Evolutionary conservation across 1,139 yeast species (phyloP).

Genomic region (Geotrichum europaeum): DNA sequence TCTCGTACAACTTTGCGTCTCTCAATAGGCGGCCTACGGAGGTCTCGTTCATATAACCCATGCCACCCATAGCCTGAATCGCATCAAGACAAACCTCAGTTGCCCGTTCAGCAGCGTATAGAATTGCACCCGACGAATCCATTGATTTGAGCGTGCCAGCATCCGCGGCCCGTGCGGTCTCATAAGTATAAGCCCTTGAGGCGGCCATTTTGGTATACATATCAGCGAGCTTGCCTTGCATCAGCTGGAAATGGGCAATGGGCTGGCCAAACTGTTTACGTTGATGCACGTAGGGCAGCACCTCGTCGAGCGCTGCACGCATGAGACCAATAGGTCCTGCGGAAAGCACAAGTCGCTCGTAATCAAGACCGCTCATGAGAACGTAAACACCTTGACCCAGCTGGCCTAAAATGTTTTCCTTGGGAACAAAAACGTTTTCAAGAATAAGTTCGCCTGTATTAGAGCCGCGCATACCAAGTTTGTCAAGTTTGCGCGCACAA

Average conservation of each 20-base stretch:
- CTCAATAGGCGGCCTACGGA: conserved; percentile 31
- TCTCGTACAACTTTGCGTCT: conserved; percentile 34
- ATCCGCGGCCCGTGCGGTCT: conserved; percentile 30
- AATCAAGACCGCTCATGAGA: conserved; percentile 33
- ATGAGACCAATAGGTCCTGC: conserved; percentile 35
- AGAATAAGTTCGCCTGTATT: conserved; percentile 34
- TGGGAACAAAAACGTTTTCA: conserved; percentile 34
- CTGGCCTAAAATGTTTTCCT: conserved; percentile 32
- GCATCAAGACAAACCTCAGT: conserved; percentile 35
- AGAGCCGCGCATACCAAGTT: conserved; percentile 35
- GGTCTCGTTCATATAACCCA: conserved; percentile 35
- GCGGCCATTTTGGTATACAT: conserved; percentile 35
- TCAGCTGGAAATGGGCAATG: conserved; percentile 32
- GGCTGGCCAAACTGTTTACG: conserved; percentile 35
- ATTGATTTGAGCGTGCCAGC: conserved; percentile 29
- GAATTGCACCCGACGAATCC: conserved; percentile 34
- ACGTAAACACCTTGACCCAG: conserved; percentile 33
- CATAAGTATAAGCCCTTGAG: conserved; percentile 30
- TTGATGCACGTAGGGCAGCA: conserved; percentile 33
- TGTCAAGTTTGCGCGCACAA: conserved; percentile 32
- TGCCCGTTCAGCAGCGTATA: conserved; percentile 34
- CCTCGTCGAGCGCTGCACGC: conserved; percentile 34
- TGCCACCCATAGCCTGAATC: conserved; percentile 34
- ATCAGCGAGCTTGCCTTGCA: conserved; percentile 35
- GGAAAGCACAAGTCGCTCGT: conserved; percentile 32